Evolutionary conservation across 2,329 filamentous ascomycete genomes (phyloP).

Genomic region (Fusarium xylarioides): DNA sequence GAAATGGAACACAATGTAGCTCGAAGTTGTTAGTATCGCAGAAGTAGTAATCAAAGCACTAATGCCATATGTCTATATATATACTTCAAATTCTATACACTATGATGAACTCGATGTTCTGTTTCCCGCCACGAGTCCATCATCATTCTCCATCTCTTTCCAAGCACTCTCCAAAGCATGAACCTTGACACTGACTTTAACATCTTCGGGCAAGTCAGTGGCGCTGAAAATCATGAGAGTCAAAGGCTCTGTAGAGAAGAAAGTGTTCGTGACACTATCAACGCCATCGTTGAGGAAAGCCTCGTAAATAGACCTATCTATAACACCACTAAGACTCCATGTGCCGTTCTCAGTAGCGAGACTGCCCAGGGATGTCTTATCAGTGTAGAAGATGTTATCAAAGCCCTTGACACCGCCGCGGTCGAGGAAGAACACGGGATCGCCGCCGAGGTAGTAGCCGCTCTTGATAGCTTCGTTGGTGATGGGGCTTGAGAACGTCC

Average conservation of each 20-base stretch:
- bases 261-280: constrained; percentile 46
- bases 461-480: constrained; percentile 42
- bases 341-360: constrained; percentile 15
- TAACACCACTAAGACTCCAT: constrained; percentile 46
- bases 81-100: background rate
- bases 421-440: constrained; percentile 43
- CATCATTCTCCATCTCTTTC: constrained; percentile 4
- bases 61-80: background rate
- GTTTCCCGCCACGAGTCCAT: constrained; percentile 9
- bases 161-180: constrained; percentile 43
- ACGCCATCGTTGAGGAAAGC: constrained; percentile 48
- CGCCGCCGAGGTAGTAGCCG: constrained; percentile 42
- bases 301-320: constrained; percentile 50
- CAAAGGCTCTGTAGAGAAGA: constrained; percentile 44
- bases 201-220: constrained; percentile 25
- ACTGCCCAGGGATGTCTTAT: constrained; percentile 42
- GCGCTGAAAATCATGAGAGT: constrained; percentile 35
- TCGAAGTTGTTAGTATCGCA: background rate
- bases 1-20: background rate
- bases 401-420: constrained; percentile 42
- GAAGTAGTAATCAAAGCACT: background rate
- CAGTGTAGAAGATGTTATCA: constrained; percentile 46
- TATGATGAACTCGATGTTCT: background rate
- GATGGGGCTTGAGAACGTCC: constrained; percentile 39
- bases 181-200: constrained; percentile 37